Evolutionary conservation across 140 eudicot species (phyloP).

Genomic region (Senecio squalidus): DNA sequence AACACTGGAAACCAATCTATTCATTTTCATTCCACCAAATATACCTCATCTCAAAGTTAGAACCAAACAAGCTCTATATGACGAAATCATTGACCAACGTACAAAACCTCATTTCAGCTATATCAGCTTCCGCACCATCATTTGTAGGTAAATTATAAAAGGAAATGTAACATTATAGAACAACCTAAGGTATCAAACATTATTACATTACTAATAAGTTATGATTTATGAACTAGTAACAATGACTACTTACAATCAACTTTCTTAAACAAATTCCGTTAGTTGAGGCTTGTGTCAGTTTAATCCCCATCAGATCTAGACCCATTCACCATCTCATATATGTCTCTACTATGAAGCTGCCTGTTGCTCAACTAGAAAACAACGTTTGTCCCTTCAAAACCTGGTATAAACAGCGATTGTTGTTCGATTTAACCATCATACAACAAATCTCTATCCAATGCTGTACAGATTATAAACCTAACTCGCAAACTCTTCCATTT

Average conservation of each 20-base stretch:
- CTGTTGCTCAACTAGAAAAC: conserved; percentile 3
- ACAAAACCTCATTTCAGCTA: conserved; percentile 4
- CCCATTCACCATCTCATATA: conserved; percentile 2
- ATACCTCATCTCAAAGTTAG: conserved; percentile 3
- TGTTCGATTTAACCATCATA: no score
- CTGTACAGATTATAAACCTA: not conserved
- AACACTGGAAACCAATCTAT: not conserved
- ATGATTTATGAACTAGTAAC: no score
- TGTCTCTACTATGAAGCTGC: conserved; percentile 1
- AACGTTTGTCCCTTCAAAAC: not conserved
- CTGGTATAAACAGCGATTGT: not conserved
- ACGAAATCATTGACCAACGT: conserved; percentile 1
- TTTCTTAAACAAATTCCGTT: conserved; percentile 2
- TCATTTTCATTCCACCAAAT: not conserved
- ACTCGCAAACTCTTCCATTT: not conserved
- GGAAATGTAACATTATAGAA: not conserved
- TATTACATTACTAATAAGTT: conserved; percentile 7
- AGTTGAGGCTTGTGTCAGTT: not conserved
- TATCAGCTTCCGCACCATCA: conserved; percentile 4
- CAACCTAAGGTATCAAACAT: conserved; percentile 7
- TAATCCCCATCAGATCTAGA: conserved; percentile 8
- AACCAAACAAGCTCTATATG: not conserved
- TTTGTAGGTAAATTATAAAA: not conserved
- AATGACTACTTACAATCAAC: not conserved
- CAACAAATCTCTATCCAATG: not conserved